These are phyloP conservation scores for Apostasia ramifera DNA, from an alignment of 106 monocot species.

Conservation along the genomic window DNA sequence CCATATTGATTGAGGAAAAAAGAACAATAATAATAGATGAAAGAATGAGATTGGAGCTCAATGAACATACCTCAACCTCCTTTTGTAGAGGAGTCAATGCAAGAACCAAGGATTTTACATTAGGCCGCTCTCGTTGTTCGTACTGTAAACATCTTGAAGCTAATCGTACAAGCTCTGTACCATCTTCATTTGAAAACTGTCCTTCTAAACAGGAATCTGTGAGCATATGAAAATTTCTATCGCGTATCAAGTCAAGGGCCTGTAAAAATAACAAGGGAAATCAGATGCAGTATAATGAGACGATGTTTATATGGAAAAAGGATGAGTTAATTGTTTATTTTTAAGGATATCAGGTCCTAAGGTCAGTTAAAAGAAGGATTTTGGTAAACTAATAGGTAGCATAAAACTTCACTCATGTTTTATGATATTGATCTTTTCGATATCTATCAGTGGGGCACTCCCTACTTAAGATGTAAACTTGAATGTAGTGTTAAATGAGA, in stretches of 20 bases:
- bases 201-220: constrained; percentile 90
- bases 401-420: no score
- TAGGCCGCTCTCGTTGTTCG: constrained; percentile 80
- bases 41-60: neutral
- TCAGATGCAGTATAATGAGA: neutral
- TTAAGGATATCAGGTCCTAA: no score
- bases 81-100: constrained; percentile 77
- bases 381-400: no score
- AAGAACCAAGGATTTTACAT: constrained; percentile 62
- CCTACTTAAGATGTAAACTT: no score
- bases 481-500: no score
- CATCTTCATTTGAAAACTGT: constrained; percentile 85
- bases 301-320: neutral
- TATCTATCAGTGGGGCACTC: no score
- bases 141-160: constrained; percentile 87
- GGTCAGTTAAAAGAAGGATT: no score
- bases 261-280: constrained; percentile 19
- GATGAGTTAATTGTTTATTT: no score
- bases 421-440: no score
- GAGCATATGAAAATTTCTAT: constrained; percentile 77
- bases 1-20: no score
- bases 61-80: constrained; percentile 48
- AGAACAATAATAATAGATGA: no score
- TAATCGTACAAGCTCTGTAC: constrained; percentile 80
- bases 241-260: constrained; percentile 88